Base-by-base conservation (phyloP, 345 rosid genomes). In the Microthlaspi erraticum region DNA sequence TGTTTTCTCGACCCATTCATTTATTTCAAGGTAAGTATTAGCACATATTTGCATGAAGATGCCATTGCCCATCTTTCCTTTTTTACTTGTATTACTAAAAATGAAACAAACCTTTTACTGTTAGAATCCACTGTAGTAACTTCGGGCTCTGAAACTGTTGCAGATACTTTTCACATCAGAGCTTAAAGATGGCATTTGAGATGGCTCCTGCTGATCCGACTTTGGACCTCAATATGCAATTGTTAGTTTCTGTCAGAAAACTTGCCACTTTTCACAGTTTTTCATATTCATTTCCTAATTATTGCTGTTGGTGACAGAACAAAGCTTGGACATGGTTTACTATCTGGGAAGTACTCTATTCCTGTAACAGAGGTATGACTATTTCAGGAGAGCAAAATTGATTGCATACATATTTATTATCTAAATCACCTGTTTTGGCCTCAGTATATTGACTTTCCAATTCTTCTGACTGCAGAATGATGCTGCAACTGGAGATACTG, bases 171-270 rank as follows among this genome's bases (percentile, higher is more conserved):
- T 63, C 55, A 44, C 83, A 82, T 51, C 96, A 87, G 72, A 81
- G 82, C 82, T 82, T 95, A 71, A 88, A 88, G 81, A 52, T 37
- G 72, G 96, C 97, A 68, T 92, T 88, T 78, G 85, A 84, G 75
- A 85, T 67, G 73, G 97, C 99, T 77, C 96, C 97, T 65, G 93
- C 98, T 52, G 99, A 95, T 81, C 96, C 99, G 60, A 90, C 99
- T 14, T 84, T 95, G 63, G 99, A 95, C 74, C 86, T 95, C 64
- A 90, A 92, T 80, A 92, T 82, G 87, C 99, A 95, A 70, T 79
- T 95, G 99, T 95, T 84, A 83, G 97, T 83, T 70, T 32, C 70
- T 39, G 5, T 23, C 13, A 76, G 33, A 62, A 20, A 63, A 29
- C n/a, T 5, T 55, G 19, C 46, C 48, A 12, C 54, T 52, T 26